Conservation (phyloP, 495 filamentous ascomycete species). For the Chaetomium cochliodes region DNA sequence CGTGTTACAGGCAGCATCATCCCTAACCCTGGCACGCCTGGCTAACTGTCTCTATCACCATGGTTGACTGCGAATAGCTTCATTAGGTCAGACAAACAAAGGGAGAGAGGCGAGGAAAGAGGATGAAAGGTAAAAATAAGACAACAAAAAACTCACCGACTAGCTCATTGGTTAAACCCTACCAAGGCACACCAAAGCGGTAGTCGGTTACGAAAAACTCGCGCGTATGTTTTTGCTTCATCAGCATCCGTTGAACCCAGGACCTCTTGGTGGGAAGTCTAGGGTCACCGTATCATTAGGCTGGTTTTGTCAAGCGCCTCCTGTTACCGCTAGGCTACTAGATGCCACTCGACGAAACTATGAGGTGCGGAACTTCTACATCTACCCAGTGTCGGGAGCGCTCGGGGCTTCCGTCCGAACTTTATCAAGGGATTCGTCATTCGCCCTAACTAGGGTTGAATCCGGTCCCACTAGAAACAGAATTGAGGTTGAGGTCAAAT, state of each 20-base stretch:
- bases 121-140: background rate
- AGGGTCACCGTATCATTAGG: too few relatives aligned
- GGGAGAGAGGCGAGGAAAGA: background rate
- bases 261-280: too few relatives aligned
- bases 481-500: background rate
- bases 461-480: background rate
- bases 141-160: background rate
- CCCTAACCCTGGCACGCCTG: conserved; percentile 7
- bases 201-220: background rate
- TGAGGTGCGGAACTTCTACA: background rate
- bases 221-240: too few relatives aligned
- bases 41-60: background rate
- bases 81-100: background rate
- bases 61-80: background rate
- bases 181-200: background rate
- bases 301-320: too few relatives aligned
- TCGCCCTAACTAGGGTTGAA: background rate
- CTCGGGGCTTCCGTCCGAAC: background rate
- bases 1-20: background rate
- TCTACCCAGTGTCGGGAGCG: too few relatives aligned
- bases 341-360: background rate
- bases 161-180: background rate
- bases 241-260: too few relatives aligned
- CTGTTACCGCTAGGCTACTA: too few relatives aligned
- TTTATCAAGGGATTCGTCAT: background rate